These are phyloP conservation scores for Oryza brachyantha DNA, from an alignment of 176 grass and related monocot genomes.

Conservation along the genomic window DNA sequence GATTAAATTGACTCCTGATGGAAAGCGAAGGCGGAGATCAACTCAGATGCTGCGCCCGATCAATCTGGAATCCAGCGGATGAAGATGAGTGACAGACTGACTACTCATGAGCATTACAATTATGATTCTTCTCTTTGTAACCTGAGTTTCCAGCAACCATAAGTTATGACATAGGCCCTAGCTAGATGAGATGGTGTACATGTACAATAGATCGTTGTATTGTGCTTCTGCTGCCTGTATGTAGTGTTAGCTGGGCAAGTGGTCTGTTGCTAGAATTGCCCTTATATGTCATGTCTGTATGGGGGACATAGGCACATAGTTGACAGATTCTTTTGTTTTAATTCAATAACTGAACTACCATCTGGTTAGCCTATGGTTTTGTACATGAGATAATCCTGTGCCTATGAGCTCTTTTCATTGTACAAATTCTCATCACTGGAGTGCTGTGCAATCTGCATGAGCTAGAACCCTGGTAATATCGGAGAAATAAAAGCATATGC, in stretches of 20 bases:
- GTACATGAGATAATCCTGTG: background rate
- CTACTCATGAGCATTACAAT: conserved; percentile 9
- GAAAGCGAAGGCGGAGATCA: conserved; percentile 69
- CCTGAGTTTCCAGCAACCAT: background rate
- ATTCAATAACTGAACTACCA: background rate
- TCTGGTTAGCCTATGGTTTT: background rate
- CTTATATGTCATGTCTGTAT: background rate
- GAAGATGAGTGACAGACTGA: conserved; percentile 18
- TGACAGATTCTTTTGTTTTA: background rate
- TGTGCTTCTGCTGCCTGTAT: conserved; percentile 34
- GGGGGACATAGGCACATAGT: background rate
- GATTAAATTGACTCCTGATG: conserved; percentile 69
- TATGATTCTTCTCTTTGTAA: background rate
- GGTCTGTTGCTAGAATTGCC: conserved; percentile 6
- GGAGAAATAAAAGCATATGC: no score
- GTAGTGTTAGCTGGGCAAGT: conserved; percentile 31
- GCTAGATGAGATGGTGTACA: conserved; percentile 43
- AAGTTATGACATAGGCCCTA: conserved; percentile 30
- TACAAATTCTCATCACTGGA: no score
- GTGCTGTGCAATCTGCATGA: no score
- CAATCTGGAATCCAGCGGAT: conserved; percentile 43
- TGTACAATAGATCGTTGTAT: conserved; percentile 35
- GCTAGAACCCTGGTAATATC: no score
- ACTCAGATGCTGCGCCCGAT: conserved; percentile 30
- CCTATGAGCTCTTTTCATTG: background rate